Evolutionary conservation across 176 grass and related monocot genomes (phyloP).

Genomic region (Oryza longistaminata): DNA sequence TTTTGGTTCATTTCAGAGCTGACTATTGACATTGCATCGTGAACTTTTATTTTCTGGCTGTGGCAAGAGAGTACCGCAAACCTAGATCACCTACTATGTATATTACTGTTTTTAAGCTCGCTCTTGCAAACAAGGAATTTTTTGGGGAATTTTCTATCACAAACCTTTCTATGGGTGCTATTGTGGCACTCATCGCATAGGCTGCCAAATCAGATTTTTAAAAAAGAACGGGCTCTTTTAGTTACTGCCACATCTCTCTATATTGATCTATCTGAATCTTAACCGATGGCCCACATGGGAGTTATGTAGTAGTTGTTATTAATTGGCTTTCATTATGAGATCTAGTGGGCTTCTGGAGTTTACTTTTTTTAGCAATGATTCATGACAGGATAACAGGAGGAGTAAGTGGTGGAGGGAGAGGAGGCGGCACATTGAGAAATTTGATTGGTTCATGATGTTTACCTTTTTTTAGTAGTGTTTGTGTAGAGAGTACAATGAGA

Average conservation of each 20-base stretch:
- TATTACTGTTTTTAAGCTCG: conserved; percentile 20
- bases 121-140: not conserved
- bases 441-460: not conserved
- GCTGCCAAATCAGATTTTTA: not conserved
- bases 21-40: not conserved
- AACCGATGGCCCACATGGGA: not conserved
- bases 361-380: conserved; percentile 27
- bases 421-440: not conserved
- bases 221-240: conserved; percentile 1
- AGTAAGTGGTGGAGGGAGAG: not conserved
- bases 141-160: not conserved
- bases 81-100: not conserved
- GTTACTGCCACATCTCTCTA: not conserved
- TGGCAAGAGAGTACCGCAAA: conserved; percentile 10
- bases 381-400: not conserved
- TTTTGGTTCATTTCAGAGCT: not conserved
- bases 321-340: not conserved
- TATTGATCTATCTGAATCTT: conserved; percentile 2
- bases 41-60: conserved; percentile 3
- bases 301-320: not conserved
- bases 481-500: not conserved
- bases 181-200: not conserved
- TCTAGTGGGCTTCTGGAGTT: not conserved
- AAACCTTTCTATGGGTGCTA: not conserved
- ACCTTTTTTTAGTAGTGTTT: not conserved